Evolutionary conservation across 108 stramenopile species (phyloP), one percentile per base, ranked within the genome.

Genomic region (Mayamaea pseudoterrestris): DNA sequence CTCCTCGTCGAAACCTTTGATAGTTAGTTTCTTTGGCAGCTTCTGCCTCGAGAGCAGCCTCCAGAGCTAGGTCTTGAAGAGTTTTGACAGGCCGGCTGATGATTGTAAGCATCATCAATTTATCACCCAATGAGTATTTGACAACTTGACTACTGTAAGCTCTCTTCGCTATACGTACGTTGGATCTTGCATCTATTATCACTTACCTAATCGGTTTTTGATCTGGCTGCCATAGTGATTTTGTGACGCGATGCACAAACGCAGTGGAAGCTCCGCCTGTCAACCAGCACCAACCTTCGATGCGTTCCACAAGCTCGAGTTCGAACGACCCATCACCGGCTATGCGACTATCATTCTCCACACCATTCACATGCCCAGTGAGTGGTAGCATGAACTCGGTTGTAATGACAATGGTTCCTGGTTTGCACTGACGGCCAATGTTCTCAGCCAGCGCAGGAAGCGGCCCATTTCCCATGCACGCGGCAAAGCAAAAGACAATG

Each of bases 361-460:
- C 13, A 23, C 66, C 55, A 36, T 55, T 52, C 27, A 69, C 40
- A 3, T 32, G n/a, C 8, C 69, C 77, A 3, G 39, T 31, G 16
- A 71, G 27, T 32, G 65, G 59, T 9, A 87, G 45, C 24, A 53
- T 65, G 45, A 69, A 80, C 43, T 87, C 85, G 2, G 85, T 87
- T 11, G 85, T 82, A 16, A 87, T 77, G 24, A 87, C 59, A 17
- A 87, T 69, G 11, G 78, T 73, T 16, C 85, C 85, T 9, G 78
- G 78, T 49, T 65, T 47, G 47, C 75, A 80, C 50, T 82, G 80
- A 27, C 74, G 47, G 3, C 80, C 85, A 26, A 87, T 72, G 0
- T 80, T 65, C 28, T 65, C 32, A 11, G 75, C 69, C 26, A 87
- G 41, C 29, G 62, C 40, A 47, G 50, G 18, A 17, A 79, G 41